Percentiles rank a stretch among this genome's conserved stretches.
Conservation (phyloP, 1,284 basidiomycete genomes). For the Anthracocystis setariae region DNA sequence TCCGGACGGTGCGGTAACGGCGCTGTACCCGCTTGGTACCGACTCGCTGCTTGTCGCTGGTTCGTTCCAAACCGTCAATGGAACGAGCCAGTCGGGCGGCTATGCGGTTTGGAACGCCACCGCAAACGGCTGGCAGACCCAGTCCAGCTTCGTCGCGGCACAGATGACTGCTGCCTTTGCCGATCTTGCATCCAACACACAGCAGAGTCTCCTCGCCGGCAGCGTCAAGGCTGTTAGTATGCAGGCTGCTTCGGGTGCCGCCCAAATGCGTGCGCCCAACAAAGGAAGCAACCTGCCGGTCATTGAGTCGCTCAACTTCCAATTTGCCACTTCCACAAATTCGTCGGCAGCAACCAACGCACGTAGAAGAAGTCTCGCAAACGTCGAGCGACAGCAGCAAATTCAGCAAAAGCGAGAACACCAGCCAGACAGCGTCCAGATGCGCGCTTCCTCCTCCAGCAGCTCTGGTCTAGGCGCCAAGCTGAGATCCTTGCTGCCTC, state of each 20-base stretch:
- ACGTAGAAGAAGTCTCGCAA: slow-evolving; percentile 13
- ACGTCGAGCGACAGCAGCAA: slow-evolving; percentile 7
- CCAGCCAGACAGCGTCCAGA: neutral
- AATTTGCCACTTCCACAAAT: slow-evolving; percentile 74
- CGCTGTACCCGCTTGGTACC: slow-evolving; percentile 72
- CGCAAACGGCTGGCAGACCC: slow-evolving; percentile 74
- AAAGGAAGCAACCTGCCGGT: slow-evolving; percentile 58
- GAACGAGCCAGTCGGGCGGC: slow-evolving; percentile 73
- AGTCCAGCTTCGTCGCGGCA: slow-evolving; percentile 70
- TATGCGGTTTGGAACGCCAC: slow-evolving; percentile 81
- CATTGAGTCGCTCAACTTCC: slow-evolving; percentile 59
- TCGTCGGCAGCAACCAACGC: slow-evolving; percentile 20
- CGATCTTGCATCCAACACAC: slow-evolving; percentile 70
- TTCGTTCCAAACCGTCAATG: slow-evolving; percentile 75
- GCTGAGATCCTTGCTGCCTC: slow-evolving; percentile 31
- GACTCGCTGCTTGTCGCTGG: slow-evolving; percentile 77
- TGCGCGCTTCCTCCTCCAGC: slow-evolving; percentile 3
- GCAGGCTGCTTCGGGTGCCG: slow-evolving; percentile 69
- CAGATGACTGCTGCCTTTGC: slow-evolving; percentile 77
- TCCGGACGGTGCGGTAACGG: slow-evolving; percentile 78
- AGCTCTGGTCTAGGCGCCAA: slow-evolving; percentile 20
- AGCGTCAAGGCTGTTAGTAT: slow-evolving; percentile 68
- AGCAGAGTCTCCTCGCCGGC: slow-evolving; percentile 69
- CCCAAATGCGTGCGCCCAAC: slow-evolving; percentile 66
- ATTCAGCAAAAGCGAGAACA: slow-evolving; percentile 5